Base-by-base conservation (phyloP, 2,329 filamentous ascomycete species). In the Geosmithia morbida region DNA sequence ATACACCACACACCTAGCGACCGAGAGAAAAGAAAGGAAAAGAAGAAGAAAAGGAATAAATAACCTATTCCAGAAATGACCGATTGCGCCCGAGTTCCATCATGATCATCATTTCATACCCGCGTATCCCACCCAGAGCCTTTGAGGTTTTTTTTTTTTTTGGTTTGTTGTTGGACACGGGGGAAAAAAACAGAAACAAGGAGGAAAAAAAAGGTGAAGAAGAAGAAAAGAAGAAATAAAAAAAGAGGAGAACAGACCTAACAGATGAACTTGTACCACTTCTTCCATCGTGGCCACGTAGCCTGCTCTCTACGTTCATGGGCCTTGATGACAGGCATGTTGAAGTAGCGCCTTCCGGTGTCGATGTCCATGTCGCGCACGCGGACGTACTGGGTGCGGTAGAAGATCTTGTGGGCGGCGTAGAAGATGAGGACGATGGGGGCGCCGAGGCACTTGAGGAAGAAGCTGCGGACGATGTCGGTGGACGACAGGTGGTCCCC, bases 271-370 rank as follows among this genome's bases (percentile, higher is more conserved):
- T 84, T 85, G 60, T 88, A 92, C 13, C 75, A 53, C 57, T 70
- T 81, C 69, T 90, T 92, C 85, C 85, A 90, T 49, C 55, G 64
- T 0, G 86, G 85, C 86, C 85, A 90, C 4, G 64, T 60, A 30
- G 72, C 75, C 56, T 72, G 71, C 67, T 96, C 88, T 46, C 84
- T 82, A 40, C 72, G 67, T 68, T 96, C 90, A 61, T 94, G 84
- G 41, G 81, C 81, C 45, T 94, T 70, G 45, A 97, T 66, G 50
- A 85, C 77, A 26, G 81, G 78, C 43, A 96, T 66, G 60, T 95
- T 89, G 49, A 96, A 75, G 58, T 95, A 87, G 22, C 89, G 73
- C 26, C 88, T 79, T 2, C 90, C 90, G 0, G 88, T 94, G 50
- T 83, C 77, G 51, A 96, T 66, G 63, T 96, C 89, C 81, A 96